phyloP scores from a whole-genome alignment of 2,329 filamentous ascomycete species.

The Fusarium udum region DNA sequence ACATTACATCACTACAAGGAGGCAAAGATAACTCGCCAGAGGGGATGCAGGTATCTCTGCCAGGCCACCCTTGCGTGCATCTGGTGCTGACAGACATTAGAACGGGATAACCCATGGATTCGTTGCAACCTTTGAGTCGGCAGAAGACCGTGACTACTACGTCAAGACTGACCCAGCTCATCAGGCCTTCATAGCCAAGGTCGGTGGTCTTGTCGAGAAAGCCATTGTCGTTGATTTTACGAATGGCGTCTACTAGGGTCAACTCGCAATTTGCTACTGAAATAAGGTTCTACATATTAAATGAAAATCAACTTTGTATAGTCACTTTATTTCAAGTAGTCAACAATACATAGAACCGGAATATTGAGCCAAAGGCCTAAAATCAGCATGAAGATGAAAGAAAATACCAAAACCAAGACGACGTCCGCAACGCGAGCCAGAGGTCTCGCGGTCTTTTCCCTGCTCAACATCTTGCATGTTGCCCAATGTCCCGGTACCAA shows the following conservation, averaged over 20 bases:
- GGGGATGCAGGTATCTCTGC: not conserved
- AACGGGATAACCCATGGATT: constrained; percentile 75
- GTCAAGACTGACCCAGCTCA: constrained; percentile 71
- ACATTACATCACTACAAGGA: constrained; percentile 6
- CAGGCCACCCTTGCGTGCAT: fast-evolving
- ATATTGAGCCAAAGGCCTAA: not conserved
- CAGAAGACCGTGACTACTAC: constrained; percentile 75
- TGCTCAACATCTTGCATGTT: not conserved
- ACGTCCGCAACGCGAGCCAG: fast-evolving
- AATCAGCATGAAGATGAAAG: not conserved
- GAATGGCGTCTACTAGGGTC: constrained; percentile 52
- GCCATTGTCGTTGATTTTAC: constrained; percentile 69
- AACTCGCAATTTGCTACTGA: not conserved
- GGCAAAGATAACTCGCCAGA: constrained; percentile 20
- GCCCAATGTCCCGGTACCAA: too few relatives aligned
- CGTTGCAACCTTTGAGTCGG: constrained; percentile 71
- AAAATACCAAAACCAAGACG: fast-evolving
- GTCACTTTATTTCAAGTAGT: too few relatives aligned
- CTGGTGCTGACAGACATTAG: constrained; percentile 46
- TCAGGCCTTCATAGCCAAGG: constrained; percentile 63
- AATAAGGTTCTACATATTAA: too few relatives aligned
- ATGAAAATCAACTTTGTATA: not conserved
- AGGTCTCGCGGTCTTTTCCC: fast-evolving
- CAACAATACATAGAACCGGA: not conserved
- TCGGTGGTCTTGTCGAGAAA: constrained; percentile 60